Evolutionary conservation across 768 basidiomycete species (phyloP), one percentile per base, ranked within the genome.

Genomic region (Suillus fuscotomentosus): DNA sequence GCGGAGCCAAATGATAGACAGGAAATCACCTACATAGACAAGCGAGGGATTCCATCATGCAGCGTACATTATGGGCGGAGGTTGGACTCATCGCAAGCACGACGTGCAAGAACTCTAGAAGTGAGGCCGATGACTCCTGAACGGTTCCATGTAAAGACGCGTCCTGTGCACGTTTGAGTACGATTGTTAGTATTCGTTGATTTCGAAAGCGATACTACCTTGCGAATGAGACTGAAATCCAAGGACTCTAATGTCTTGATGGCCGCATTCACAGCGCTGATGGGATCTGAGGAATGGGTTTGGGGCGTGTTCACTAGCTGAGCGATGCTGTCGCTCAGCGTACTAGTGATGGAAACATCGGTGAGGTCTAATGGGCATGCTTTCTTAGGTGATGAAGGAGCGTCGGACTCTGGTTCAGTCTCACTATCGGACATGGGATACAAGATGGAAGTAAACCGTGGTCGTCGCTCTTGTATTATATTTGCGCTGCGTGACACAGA

Each of bases 371-470:
- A 68, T 64, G 42, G 65, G 47, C 10, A 69, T 63, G 42, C 51
- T 53, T 53, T 53, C 31, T 20, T 9, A 31, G 20, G 71, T 53
- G 22, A 65, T 67, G 50, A 62, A 67, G 62, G 27, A 42, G 41
- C 17, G 41, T 83, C 80, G 11, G 81, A 70, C 60, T 82, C 86
- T 39, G 84, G 83, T 67, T 89, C 88, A 20, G 87, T 87, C 60
- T 85, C 84, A 73, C 83, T 86, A 67, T 70, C 67, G 60, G 73
- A 77, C 77, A 76, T 77, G 69, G 61, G 56, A 38, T 54, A 65
- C 42, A 45, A 59, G 24, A 41, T n/a, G 39, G 14, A 41, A 34
- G 17, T 9, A 48, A 36, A 39, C 34, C 31, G 17, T 39, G 14
- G 43, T 51, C 9, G 20, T 34, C 15, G 60, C 4, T 6, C 31